phyloP scores from a whole-genome alignment of 768 basidiomycete genomes.

The Lentinula boryana region DNA sequence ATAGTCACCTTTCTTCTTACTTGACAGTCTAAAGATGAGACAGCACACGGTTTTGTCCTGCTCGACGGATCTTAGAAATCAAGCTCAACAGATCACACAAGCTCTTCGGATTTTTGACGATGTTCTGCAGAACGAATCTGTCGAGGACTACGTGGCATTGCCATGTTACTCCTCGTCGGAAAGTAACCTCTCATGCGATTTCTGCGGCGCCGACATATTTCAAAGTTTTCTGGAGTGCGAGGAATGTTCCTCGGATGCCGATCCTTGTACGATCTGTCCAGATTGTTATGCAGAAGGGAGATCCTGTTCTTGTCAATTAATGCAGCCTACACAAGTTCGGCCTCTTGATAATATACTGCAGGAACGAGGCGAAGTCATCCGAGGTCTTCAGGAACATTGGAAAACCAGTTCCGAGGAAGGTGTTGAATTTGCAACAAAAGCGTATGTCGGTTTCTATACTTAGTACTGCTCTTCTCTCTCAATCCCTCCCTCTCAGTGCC shows the following conservation, averaged over 20 bases:
- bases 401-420: neutral
- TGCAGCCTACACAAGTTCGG: constrained; percentile 58
- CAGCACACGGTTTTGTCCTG: neutral
- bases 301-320: constrained; percentile 54
- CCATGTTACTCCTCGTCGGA: constrained; percentile 17
- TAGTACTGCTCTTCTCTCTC: neutral
- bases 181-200: constrained; percentile 48
- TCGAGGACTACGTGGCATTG: constrained; percentile 17
- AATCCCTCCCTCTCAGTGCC: neutral
- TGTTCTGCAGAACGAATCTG: constrained; percentile 45
- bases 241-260: constrained; percentile 11
- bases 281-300: constrained; percentile 76
- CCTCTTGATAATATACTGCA: constrained; percentile 39
- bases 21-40: neutral
- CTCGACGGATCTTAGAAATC: no score
- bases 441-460: neutral
- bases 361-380: constrained; percentile 27
- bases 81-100: neutral
- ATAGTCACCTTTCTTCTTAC: neutral
- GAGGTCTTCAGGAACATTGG: constrained; percentile 6
- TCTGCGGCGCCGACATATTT: constrained; percentile 78
- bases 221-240: constrained; percentile 73
- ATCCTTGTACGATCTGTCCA: constrained; percentile 54
- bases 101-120: constrained; percentile 31
- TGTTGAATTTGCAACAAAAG: neutral